phyloP scores from a whole-genome alignment of 1,284 basidiomycete species.

The Ustilago bromivora region DNA sequence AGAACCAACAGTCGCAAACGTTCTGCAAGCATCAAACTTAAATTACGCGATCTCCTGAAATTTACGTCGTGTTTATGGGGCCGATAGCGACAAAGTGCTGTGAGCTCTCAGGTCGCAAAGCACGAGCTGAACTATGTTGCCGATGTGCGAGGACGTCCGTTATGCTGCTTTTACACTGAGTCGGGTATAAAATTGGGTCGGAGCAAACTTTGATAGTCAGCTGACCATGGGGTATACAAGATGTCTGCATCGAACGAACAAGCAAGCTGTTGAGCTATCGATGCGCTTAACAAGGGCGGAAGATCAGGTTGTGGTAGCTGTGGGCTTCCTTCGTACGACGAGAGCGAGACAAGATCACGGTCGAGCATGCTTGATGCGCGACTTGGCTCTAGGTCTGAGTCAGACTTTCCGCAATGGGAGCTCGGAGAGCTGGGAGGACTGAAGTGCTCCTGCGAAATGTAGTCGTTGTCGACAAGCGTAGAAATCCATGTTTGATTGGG shows the following conservation, averaged over 20 bases:
- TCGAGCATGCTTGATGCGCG: conserved; percentile 33
- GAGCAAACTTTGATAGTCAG: neutral
- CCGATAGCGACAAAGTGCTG: too few relatives aligned
- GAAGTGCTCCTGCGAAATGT: conserved; percentile 1
- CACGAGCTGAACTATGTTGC: neutral
- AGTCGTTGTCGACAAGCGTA: conserved; percentile 23
- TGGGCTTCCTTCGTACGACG: neutral
- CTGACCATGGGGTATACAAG: neutral
- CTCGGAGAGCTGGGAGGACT: neutral
- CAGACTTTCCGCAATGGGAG: neutral
- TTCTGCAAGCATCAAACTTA: too few relatives aligned
- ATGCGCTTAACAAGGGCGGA: conserved; percentile 5
- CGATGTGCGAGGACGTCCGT: neutral
- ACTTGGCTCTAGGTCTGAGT: conserved; percentile 22
- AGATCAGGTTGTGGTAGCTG: neutral
- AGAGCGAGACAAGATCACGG: conserved; percentile 1
- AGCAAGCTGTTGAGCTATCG: conserved; percentile 7
- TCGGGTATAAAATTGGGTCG: neutral
- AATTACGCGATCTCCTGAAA: too few relatives aligned
- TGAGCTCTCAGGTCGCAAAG: too few relatives aligned
- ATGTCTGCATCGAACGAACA: neutral
- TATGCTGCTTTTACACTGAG: neutral
- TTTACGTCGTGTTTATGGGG: too few relatives aligned
- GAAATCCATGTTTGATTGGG: conserved; percentile 13
- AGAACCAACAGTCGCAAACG: too few relatives aligned